Base-by-base conservation (phyloP, 192 early-diverging fungal species). In the Rhizoclosmatium globosum region DNA sequence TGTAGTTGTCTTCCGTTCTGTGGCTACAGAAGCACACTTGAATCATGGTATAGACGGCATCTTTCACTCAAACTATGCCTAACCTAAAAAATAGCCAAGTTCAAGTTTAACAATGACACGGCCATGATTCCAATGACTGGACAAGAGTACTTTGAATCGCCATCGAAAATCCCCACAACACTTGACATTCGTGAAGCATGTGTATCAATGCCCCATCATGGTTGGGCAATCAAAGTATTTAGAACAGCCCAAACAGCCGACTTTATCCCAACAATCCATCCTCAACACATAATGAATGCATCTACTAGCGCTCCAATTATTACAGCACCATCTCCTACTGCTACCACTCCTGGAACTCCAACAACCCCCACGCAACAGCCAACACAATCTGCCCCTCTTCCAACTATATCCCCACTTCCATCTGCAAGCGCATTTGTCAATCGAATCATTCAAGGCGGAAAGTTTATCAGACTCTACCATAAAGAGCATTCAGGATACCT, bases 401-500 rank as follows among this genome's bases (percentile, higher is more conserved):
- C 62, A 31, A 38, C 41, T 39, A 64, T 23, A 64, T 41, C 62
- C 21, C 17, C 62, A 64, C 19, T 64, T 31, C 15, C 31, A 38
- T 15, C 62, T 6, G n/a, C 53, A 50, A 3, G 19, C 68, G 15
- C 23, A 23, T 15, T 42, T n/a, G 43, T 13, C 42, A 81, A 47
- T 57, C 56, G 76, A 15, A 65, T 42, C 15, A 43, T 82, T 21
- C 65, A 72, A 60, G 76, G 62, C 11, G 82, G 82, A 45, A 72
- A 74, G 42, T 74, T 65, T 50, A 82, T 84, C n/a, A 45, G 76
- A 3, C 48, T 84, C 15, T 84, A 82, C 45, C 82, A 84, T 48
- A 83, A 82, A 39, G 82, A 84, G 44, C 64, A 39, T n/a, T 64
- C 60, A n/a, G 82, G 76, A 56, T 84, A 84, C 48, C 47, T 84